Base-by-base conservation (phyloP, 73 alveolate genomes). In the Symbiodinium pilosum region DNA sequence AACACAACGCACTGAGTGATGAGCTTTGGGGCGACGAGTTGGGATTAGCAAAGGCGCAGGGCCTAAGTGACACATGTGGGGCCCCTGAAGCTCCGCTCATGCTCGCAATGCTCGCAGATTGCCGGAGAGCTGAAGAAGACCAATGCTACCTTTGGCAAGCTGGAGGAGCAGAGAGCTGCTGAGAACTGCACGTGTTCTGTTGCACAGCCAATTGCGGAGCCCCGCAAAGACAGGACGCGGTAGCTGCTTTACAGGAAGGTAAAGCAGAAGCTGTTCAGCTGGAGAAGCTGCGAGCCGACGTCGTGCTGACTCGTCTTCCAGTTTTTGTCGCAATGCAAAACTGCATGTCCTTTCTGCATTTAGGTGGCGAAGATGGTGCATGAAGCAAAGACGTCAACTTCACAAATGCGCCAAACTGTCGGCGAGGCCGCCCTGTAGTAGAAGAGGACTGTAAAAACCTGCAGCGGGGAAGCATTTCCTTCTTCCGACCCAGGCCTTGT, bases 281-380 rank as follows among this genome's bases (percentile, higher is more conserved):
- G 56, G 97, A 91, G 97, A 91, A 91, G 68, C 88, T 91, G 18
- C 51, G 97, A 18, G 97, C 97, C 26, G 97, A 91, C n/a, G 97
- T 36, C 24, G 32, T n/a, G 30, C 43, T 9, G 84, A 7, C 84
- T 69, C 39, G 84, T 39, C n/a, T 69, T 12, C 1, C 41, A 28
- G 41, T 68, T 16, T 30, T 69, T n/a, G n/a, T n/a, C n/a, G n/a
- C n/a, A n/a, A n/a, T n/a, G n/a, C n/a, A n/a, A n/a, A n/a, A n/a
- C n/a, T n/a, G n/a, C n/a, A n/a, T n/a, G n/a, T n/a, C n/a, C n/a
- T 21, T 28, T 56, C 32, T 56, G 20, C 28, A 30, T 56, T 56
- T 32, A 91, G 97, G 97, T 91, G 81, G 97, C 97, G 42, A 91
- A 91, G 88, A 91, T 91, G 97, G 97, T 91, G 36, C 97, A 91